These are phyloP conservation scores for Bocquillonia castaneifolia DNA, from an alignment of 441 rosid species.

Conservation along the genomic window DNA sequence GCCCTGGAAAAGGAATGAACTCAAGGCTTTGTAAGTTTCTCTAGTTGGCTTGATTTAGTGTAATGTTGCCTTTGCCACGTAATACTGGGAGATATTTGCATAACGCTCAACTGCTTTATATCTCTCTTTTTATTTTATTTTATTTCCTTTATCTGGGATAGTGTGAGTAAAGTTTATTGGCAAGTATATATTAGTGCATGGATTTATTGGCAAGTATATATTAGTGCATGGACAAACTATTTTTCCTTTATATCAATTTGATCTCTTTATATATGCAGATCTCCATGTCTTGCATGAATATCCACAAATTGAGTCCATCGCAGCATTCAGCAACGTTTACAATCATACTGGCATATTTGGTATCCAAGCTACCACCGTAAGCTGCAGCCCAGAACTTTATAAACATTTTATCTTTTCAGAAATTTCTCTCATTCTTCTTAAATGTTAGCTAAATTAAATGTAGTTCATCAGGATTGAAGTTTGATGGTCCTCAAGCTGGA, in stretches of 20 bases:
- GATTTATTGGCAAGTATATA: background rate
- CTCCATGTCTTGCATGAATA: conserved; percentile 57
- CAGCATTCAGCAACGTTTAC: conserved; percentile 84
- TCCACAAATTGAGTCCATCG: conserved; percentile 65
- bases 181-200: background rate
- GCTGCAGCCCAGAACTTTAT: conserved; percentile 20
- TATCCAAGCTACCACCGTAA: conserved; percentile 79
- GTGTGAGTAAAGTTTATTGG: background rate
- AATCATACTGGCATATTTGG: conserved; percentile 78
- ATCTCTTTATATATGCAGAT: conserved; percentile 38
- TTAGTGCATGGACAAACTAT: too few species aligned
- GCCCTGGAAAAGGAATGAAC: conserved; percentile 96
- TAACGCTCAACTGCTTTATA: conserved; percentile 1
- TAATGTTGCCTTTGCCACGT: background rate
- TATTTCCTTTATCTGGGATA: background rate
- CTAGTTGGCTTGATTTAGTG: background rate
- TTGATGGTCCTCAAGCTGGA: conserved; percentile 1
- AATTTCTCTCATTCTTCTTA: background rate
- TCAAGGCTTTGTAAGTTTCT: conserved; percentile 76
- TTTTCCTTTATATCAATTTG: background rate
- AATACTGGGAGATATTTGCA: background rate
- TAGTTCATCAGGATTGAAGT: background rate
- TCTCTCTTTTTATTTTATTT: background rate
- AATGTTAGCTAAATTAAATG: background rate
- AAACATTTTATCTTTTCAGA: background rate